Percentiles rank a stretch among this genome's conserved stretches.
Evolutionary conservation across 768 basidiomycete species (phyloP).

Genomic region (Paxillus ammoniavirescens): DNA sequence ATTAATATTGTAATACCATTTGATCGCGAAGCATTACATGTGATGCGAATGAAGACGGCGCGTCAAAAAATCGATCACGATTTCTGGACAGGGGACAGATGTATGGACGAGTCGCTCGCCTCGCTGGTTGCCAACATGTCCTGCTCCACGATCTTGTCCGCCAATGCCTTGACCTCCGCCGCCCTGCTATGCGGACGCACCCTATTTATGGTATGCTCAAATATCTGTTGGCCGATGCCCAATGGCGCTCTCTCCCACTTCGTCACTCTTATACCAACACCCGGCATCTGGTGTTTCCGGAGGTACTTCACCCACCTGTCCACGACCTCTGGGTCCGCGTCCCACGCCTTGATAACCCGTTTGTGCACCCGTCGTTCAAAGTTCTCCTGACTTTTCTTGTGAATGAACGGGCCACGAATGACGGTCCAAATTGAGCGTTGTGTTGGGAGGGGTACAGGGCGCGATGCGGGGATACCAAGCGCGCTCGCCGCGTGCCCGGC

Average conservation of each 20-base stretch:
- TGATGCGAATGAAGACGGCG: not conserved
- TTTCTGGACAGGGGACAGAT: not conserved
- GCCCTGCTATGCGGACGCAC: conserved; percentile 28
- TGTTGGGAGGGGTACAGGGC: conserved; percentile 64
- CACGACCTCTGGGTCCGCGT: conserved; percentile 77
- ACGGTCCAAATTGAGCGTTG: conserved; percentile 85
- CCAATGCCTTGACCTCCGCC: conserved; percentile 38
- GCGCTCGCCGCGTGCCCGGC: conserved; percentile 81
- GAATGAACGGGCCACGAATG: conserved; percentile 77
- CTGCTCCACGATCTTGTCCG: conserved; percentile 40
- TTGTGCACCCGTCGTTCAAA: conserved; percentile 85
- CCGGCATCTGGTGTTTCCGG: conserved; percentile 68
- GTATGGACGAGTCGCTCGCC: not conserved
- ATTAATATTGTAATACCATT: conserved; percentile 4
- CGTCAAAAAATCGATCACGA: not conserved
- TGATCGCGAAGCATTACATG: conserved; percentile 4
- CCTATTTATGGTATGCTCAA: conserved; percentile 34
- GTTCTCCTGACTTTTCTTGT: conserved; percentile 96
- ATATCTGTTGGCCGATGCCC: conserved; percentile 45
- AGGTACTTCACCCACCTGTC: conserved; percentile 82
- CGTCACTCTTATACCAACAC: conserved; percentile 84
- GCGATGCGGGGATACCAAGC: conserved; percentile 76
- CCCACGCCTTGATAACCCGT: conserved; percentile 87
- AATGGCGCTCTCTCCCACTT: conserved; percentile 69
- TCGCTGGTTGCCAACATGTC: conserved; percentile 19